These are phyloP conservation scores for Paramecium octaurelia DNA, from an alignment of 73 alveolate species.

Conservation along the genomic window DNA sequence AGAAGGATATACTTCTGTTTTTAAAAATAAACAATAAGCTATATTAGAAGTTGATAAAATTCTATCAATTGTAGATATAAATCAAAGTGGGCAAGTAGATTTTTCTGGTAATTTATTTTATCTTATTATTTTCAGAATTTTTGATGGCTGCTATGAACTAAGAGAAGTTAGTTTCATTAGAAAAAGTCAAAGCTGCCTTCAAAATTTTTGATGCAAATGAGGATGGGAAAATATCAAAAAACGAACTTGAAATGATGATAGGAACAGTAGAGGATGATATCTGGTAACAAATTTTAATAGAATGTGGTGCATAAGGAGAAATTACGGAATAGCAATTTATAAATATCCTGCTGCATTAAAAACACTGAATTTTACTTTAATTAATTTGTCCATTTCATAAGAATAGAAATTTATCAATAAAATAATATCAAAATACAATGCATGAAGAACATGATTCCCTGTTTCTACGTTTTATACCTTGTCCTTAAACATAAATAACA, in stretches of 20 bases:
- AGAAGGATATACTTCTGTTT: constrained; percentile 68
- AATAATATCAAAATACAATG: background rate
- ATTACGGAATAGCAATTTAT: background rate
- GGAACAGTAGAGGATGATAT: constrained; percentile 18
- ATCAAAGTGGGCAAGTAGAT: constrained; percentile 28
- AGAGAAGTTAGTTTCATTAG: background rate
- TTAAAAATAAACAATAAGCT: constrained; percentile 1
- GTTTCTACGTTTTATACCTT: background rate
- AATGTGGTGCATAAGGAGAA: constrained; percentile 44
- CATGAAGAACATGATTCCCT: background rate
- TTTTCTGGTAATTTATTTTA: background rate
- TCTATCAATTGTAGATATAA: background rate
- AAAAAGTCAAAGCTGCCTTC: constrained; percentile 44
- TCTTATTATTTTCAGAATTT: background rate
- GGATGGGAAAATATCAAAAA: constrained; percentile 33
- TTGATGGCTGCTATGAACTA: constrained; percentile 46
- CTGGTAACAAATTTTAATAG: constrained; percentile 44
- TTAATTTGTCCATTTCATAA: background rate
- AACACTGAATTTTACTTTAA: background rate
- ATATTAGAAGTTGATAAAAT: background rate
- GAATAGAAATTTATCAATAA: background rate
- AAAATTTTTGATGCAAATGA: constrained; percentile 39
- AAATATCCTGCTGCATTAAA: background rate
- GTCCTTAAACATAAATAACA: background rate
- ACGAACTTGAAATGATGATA: background rate